Evolutionary conservation across 2,329 filamentous ascomycete species (phyloP).

Genomic region (Magnaporthiopsis rhizophila): DNA sequence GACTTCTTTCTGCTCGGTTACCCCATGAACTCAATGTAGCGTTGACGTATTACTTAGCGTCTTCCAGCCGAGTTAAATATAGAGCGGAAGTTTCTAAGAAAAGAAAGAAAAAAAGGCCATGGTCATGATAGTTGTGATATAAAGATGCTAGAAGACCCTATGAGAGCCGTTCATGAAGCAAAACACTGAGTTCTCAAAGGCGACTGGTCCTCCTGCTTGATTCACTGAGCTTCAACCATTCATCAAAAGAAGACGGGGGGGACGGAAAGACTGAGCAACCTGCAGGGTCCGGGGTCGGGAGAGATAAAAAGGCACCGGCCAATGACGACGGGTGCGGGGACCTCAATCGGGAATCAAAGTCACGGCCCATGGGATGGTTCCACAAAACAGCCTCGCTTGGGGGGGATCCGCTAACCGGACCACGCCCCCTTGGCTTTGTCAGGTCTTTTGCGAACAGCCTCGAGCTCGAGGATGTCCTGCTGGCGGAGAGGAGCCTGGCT

Average conservation of each 20-base stretch:
- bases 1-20: neutral
- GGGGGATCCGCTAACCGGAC: neutral
- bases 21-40: neutral
- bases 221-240: neutral
- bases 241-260: neutral
- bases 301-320: neutral
- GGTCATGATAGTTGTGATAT: neutral
- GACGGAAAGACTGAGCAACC: neutral
- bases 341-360: constrained; percentile 3
- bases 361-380: neutral
- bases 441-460: neutral
- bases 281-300: neutral
- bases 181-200: neutral
- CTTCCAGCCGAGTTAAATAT: neutral
- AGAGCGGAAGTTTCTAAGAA: neutral
- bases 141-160: neutral
- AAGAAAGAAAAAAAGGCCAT: neutral
- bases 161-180: neutral
- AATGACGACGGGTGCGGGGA: neutral
- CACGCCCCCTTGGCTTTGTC: neutral
- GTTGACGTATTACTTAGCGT: neutral
- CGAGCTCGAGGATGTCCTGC: no score
- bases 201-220: neutral
- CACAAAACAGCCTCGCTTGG: neutral
- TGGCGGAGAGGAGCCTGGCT: no score